A percentile compares a stretch with the other conserved stretches of the same genome.
Conservation (phyloP, 2,329 filamentous ascomycete species). For the Colletotrichum sp. region DNA sequence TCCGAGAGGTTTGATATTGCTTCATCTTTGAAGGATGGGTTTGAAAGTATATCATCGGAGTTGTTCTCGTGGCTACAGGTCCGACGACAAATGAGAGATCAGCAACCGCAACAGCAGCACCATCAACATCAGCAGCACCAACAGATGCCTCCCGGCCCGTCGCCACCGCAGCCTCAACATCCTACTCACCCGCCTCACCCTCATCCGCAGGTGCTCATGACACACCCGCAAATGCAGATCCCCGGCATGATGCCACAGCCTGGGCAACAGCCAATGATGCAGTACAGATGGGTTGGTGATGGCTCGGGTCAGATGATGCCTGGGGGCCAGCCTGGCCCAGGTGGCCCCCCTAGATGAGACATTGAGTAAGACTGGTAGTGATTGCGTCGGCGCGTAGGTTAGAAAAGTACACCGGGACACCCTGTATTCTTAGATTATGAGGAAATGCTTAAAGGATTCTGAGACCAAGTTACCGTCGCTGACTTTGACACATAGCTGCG, state of each 20-base stretch:
- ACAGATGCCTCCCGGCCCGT: constrained; percentile 20
- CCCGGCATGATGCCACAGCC: constrained; percentile 8
- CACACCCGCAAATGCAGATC: background rate
- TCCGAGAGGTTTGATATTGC: constrained; percentile 66
- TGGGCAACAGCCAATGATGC: constrained; percentile 31
- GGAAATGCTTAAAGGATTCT: background rate
- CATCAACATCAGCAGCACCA: constrained; percentile 27
- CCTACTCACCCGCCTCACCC: constrained; percentile 6
- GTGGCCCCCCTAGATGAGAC: background rate
- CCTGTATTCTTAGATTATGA: background rate
- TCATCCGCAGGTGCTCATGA: constrained; percentile 1
- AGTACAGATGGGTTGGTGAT: constrained; percentile 47
- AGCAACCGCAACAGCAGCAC: constrained; percentile 28
- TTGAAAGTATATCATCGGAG: constrained; percentile 54
- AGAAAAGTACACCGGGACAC: background rate
- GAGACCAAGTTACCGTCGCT: too few species aligned
- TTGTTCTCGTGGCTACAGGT: constrained; percentile 48
- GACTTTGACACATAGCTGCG: too few species aligned
- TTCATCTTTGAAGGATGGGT: constrained; percentile 55
- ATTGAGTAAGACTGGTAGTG: background rate
- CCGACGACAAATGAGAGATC: constrained; percentile 38
- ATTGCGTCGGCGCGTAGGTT: background rate
- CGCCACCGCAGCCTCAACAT: constrained; percentile 8
- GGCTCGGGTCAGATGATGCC: constrained; percentile 49
- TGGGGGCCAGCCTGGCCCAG: constrained; percentile 24